Evolutionary conservation across 768 basidiomycete species (phyloP).

Genomic region (Podaxis sp.): DNA sequence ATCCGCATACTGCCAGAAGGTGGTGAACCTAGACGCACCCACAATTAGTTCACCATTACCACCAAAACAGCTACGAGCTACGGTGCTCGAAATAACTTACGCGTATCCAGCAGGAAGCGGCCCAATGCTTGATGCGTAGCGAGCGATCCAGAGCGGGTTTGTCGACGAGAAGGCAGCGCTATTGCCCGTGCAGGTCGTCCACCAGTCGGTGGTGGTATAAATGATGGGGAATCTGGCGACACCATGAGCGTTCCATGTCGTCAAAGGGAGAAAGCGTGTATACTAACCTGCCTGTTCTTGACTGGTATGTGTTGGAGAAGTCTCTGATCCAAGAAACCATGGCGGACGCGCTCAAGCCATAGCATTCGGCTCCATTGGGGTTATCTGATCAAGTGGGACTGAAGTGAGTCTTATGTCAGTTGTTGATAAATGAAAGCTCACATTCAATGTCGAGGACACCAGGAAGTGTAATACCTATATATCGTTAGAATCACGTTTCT

Average conservation of each 20-base stretch:
- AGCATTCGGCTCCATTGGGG: conserved; percentile 52
- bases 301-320: conserved; percentile 61
- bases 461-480: conserved; percentile 45
- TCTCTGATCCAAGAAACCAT: conserved; percentile 65
- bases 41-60: not conserved
- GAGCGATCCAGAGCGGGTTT: conserved; percentile 65
- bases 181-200: conserved; percentile 65
- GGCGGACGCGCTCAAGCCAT: conserved; percentile 46
- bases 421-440: conserved; percentile 24
- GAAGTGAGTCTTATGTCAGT: not conserved
- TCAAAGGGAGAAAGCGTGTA: not conserved
- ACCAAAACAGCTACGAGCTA: too few species aligned
- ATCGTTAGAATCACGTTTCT: not conserved
- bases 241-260: not conserved
- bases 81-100: conserved; percentile 25
- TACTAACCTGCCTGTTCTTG: conserved; percentile 43
- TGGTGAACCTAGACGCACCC: conserved; percentile 34
- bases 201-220: conserved; percentile 69
- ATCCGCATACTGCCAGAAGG: conserved; percentile 60
- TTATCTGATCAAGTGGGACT: conserved; percentile 37
- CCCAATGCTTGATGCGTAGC: conserved; percentile 48
- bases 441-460: conserved; percentile 66
- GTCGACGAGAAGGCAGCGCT: conserved; percentile 46
- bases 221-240: conserved; percentile 8
- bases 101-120: conserved; percentile 60